Evolutionary conservation across 441 rosid genomes (phyloP), one percentile per base, ranked within the genome.

Genomic region (Pelargonium myrrhifolium): DNA sequence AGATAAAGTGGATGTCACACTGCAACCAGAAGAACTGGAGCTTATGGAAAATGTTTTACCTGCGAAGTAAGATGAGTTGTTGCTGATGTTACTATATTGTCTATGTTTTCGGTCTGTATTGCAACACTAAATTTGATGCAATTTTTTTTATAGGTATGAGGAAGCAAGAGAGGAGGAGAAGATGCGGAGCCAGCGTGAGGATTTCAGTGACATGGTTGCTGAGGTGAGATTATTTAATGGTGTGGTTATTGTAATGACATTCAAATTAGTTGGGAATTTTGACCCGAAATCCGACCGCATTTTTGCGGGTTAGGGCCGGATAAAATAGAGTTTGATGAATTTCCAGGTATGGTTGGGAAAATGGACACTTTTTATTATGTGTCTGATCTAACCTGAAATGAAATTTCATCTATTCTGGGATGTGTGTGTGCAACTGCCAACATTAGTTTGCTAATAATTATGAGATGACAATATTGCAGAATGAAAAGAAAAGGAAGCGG

Each of bases 81-180:
- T 28, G 60, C 21, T 15, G 64, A 42, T 67, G 21, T 18, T 68
- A 63, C 53, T 28, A 28, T 51, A 6, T 20, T 28, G 26, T 51
- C 10, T 45, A 9, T 42, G 14, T 11, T 6, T 61, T 17, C 21
- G 14, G 15, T 55, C n/a, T 53, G 37, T 4, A 5, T 0, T 31
- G 37, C 37, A 31, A 31, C n/a, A 6, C 63, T 76, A 56, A 75
- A 64, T 7, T 37, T 2, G 65, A 55, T 56, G 66, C 60, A 42
- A 70, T 62, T 15, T 31, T 53, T 53, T 18, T 68, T 31, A 56
- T 72, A 94, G 99, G 83, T 95, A 92, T 3, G 96, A 90, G 85
- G 98, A 92, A 81, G 99, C 98, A 26, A 83, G 98, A 69, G 98
- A 95, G 74, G 98, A 89, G 78, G 99, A 89, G 85, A 95, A 95